phyloP scores from a whole-genome alignment of 345 rosid genomes.

The Brassica carinata region DNA sequence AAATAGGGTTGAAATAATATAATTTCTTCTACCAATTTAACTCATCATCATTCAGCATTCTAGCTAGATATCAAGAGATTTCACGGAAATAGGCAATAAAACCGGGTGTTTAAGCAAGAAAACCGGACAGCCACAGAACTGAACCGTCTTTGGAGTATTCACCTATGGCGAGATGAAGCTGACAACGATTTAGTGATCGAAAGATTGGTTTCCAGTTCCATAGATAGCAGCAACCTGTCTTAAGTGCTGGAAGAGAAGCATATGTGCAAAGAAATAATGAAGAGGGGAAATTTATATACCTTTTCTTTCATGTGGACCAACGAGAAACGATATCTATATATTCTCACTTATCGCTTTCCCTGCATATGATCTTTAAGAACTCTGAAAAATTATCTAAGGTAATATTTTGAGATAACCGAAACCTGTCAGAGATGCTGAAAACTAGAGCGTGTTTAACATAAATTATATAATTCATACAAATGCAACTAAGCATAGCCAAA shows the following conservation, averaged over 20 bases:
- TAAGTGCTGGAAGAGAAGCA: slow-evolving; percentile 2
- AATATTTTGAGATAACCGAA: slow-evolving; percentile 1
- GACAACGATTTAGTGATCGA: slow-evolving; percentile 14
- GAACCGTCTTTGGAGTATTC: background rate
- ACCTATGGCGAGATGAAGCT: slow-evolving; percentile 11
- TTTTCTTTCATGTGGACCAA: slow-evolving; percentile 17
- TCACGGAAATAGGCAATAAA: background rate
- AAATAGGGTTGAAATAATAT: background rate
- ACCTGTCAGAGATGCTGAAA: slow-evolving; percentile 25
- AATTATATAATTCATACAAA: slow-evolving; percentile 32
- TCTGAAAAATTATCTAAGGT: background rate
- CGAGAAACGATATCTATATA: background rate
- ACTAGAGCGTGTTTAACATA: background rate
- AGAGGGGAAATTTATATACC: slow-evolving; percentile 9
- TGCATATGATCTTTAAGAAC: slow-evolving; percentile 24
- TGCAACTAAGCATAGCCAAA: slow-evolving; percentile 19
- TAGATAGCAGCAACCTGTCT: slow-evolving; percentile 11
- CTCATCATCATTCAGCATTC: background rate
- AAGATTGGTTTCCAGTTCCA: slow-evolving; percentile 14
- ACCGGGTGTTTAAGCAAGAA: background rate
- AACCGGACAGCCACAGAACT: background rate
- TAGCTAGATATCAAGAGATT: background rate
- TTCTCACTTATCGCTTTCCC: slow-evolving; percentile 26
- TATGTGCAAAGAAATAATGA: slow-evolving; percentile 15
- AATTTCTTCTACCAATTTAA: background rate